Conservation (phyloP, 169 alveolate genomes). For the Plasmodium falciparum region DNA sequence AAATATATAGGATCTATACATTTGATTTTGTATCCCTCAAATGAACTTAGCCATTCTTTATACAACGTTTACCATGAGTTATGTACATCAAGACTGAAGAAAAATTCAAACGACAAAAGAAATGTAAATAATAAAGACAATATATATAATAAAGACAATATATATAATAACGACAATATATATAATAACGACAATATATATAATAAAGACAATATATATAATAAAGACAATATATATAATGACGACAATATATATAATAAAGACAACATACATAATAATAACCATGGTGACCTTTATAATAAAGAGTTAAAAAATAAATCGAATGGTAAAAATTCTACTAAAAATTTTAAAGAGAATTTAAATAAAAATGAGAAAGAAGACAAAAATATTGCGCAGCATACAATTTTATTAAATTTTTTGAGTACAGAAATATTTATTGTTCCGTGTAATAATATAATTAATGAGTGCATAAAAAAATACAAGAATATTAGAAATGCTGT, state of each 20-base stretch:
- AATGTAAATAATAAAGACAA: too few relatives aligned
- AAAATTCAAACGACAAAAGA: neutral
- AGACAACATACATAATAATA: too few relatives aligned
- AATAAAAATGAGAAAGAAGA: neutral
- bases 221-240: too few relatives aligned
- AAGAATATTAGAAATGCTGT: conserved; percentile 24
- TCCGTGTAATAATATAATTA: conserved; percentile 22
- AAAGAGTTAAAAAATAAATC: too few relatives aligned
- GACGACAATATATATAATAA: neutral
- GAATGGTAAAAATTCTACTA: too few relatives aligned
- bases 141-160: neutral
- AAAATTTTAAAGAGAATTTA: too few relatives aligned
- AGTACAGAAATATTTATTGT: conserved; percentile 19
- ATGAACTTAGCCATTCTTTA: neutral
- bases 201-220: neutral
- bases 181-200: too few relatives aligned
- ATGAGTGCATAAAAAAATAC: neutral
- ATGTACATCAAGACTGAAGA: neutral
- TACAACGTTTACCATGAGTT: neutral
- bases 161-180: neutral
- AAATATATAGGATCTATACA: conserved; percentile 21
- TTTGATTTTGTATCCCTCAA: conserved; percentile 39
- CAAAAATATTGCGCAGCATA: neutral
- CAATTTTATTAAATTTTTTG: conserved; percentile 1
- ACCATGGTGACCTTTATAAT: too few relatives aligned